Conservation (phyloP, 106 monocot species). For the Dendrobium nobile region DNA sequence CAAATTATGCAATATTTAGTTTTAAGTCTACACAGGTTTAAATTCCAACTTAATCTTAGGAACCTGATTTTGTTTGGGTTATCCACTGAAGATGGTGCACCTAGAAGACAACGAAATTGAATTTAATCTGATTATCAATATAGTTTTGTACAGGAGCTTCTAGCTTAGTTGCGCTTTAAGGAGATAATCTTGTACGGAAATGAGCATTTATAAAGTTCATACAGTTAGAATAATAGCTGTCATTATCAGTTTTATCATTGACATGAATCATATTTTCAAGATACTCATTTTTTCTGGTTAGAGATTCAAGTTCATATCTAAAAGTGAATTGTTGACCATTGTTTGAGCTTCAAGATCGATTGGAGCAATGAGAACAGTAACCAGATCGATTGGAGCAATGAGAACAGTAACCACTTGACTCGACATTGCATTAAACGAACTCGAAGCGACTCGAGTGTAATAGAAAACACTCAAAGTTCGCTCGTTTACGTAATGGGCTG, state of each 20-base stretch:
- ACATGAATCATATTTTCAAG: not conserved
- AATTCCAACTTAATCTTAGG: not conserved
- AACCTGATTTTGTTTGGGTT: not conserved
- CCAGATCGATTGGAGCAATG: too few relatives aligned
- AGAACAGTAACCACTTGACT: too few relatives aligned
- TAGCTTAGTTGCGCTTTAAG: not conserved
- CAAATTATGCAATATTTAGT: not conserved
- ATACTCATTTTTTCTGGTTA: not conserved
- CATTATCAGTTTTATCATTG: not conserved
- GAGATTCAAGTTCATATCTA: too few relatives aligned
- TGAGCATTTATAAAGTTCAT: not conserved
- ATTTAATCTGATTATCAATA: conserved; percentile 5
- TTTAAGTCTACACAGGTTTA: not conserved
- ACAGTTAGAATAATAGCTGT: not conserved
- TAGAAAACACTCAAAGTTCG: too few relatives aligned
- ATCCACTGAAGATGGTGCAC: not conserved
- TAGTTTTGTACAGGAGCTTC: not conserved
- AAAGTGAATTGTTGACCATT: too few relatives aligned
- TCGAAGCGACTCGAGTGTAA: too few relatives aligned
- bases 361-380: too few relatives aligned
- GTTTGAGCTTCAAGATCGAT: too few relatives aligned
- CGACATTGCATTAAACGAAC: too few relatives aligned
- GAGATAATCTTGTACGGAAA: not conserved
- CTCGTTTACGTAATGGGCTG: too few relatives aligned
- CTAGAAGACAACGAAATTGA: not conserved